phyloP scores from a whole-genome alignment of 208 protist genomes.

The Novymonas esmeraldas region DNA sequence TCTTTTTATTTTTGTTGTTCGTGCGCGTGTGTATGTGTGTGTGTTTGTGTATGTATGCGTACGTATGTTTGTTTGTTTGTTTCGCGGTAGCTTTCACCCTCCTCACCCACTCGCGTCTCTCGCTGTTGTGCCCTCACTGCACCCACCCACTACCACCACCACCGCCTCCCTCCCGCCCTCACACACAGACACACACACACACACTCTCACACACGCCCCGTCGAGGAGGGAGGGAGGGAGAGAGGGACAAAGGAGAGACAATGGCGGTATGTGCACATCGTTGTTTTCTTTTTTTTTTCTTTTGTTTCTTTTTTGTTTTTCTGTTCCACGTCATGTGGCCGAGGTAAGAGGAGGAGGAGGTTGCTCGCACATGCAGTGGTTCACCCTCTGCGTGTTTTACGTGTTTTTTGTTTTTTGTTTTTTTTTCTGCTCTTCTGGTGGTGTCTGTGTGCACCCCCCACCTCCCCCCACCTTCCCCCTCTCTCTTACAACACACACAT shows the following conservation, averaged over 20 bases:
- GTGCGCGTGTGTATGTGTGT: background rate
- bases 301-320: background rate
- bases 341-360: no score
- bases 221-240: background rate
- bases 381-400: no score
- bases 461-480: background rate
- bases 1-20: constrained; percentile 1
- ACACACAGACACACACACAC: background rate
- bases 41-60: constrained; percentile 4
- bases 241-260: background rate
- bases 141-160: background rate
- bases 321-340: no score
- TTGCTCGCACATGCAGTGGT: no score
- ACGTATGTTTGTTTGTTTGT: constrained; percentile 4
- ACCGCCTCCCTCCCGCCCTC: background rate
- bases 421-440: background rate
- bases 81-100: background rate
- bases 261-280: constrained; percentile 3
- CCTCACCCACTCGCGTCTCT: no score
- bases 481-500: background rate
- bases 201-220: background rate
- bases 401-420: constrained; percentile 6
- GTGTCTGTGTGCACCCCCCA: background rate
- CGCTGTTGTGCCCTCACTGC: no score
- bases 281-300: constrained; percentile 9